A percentile compares a stretch with the other conserved stretches of the same genome.
Conservation (phyloP, 176 grass and related monocot species). For the Oryza meridionalis region DNA sequence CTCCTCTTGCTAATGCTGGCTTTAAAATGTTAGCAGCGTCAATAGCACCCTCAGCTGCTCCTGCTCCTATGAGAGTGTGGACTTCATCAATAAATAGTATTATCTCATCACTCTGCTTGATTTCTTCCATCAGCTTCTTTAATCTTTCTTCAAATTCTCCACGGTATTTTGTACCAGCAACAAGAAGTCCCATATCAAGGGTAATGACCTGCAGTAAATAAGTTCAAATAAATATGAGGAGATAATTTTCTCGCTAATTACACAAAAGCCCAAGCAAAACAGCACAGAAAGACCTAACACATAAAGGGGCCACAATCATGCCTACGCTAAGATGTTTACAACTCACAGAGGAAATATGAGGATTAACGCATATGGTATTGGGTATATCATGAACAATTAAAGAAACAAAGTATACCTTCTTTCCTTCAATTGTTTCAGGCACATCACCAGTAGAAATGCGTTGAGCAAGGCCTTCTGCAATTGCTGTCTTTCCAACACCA, state of each 20-base stretch:
- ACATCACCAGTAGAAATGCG: constrained; percentile 85
- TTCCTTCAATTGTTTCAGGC: constrained; percentile 97
- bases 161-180: constrained; percentile 96
- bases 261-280: too few species aligned
- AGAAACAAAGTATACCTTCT: constrained; percentile 64
- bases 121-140: constrained; percentile 98
- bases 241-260: too few species aligned
- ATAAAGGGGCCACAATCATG: too few species aligned
- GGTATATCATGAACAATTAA: neutral
- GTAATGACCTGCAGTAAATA: constrained; percentile 78
- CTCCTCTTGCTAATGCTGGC: constrained; percentile 91
- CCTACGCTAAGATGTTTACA: too few species aligned
- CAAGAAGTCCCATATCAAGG: constrained; percentile 93
- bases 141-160: constrained; percentile 98
- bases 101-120: constrained; percentile 96
- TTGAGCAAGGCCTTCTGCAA: constrained; percentile 96
- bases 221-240: constrained; percentile 14
- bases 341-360: neutral
- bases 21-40: constrained; percentile 97
- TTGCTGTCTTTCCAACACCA: constrained; percentile 97
- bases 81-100: constrained; percentile 98
- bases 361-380: constrained; percentile 5
- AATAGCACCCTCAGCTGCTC: constrained; percentile 92
- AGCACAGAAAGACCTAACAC: too few species aligned
- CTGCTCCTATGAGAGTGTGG: constrained; percentile 95